A percentile compares a stretch with the other conserved stretches of the same genome.
These are phyloP conservation scores for Fereydounia khargensis DNA, from an alignment of 1,284 basidiomycete species.

Conservation along the genomic window DNA sequence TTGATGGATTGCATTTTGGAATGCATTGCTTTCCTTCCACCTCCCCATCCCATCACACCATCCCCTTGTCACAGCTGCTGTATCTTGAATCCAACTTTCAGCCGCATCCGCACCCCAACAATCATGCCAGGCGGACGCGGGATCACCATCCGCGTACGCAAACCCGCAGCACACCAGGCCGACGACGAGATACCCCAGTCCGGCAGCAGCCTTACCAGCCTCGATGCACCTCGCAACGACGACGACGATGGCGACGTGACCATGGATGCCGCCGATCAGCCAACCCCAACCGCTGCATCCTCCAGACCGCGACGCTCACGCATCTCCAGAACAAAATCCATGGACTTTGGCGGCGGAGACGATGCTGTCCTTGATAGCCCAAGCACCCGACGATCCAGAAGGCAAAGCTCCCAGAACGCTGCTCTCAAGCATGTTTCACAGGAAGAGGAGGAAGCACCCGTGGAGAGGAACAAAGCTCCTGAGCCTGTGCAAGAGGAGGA, in stretches of 20 bases:
- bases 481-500: slow-evolving; percentile 11
- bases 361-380: slow-evolving; percentile 4
- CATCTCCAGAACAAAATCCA: slow-evolving; percentile 10
- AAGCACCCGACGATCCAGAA: slow-evolving; percentile 19
- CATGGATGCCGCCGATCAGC: slow-evolving; percentile 6
- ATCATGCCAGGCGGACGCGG: not conserved
- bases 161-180: slow-evolving; percentile 3
- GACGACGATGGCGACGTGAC: slow-evolving; percentile 9
- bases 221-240: not conserved
- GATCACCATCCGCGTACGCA: slow-evolving; percentile 28
- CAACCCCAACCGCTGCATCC: not conserved
- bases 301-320: slow-evolving; percentile 17
- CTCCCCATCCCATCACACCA: too few relatives aligned
- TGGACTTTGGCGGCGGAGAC: slow-evolving; percentile 13
- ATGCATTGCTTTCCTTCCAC: too few relatives aligned
- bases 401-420: slow-evolving; percentile 15
- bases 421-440: not conserved
- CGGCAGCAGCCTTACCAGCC: not conserved
- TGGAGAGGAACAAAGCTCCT: slow-evolving; percentile 3
- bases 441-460: slow-evolving; percentile 4
- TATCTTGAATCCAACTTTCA: too few relatives aligned
- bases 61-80: too few relatives aligned
- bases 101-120: too few relatives aligned
- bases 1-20: too few relatives aligned
- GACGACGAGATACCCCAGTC: slow-evolving; percentile 1